phyloP scores from a whole-genome alignment of 192 early-diverging fungal genomes.

The Coemansia sp. region DNA sequence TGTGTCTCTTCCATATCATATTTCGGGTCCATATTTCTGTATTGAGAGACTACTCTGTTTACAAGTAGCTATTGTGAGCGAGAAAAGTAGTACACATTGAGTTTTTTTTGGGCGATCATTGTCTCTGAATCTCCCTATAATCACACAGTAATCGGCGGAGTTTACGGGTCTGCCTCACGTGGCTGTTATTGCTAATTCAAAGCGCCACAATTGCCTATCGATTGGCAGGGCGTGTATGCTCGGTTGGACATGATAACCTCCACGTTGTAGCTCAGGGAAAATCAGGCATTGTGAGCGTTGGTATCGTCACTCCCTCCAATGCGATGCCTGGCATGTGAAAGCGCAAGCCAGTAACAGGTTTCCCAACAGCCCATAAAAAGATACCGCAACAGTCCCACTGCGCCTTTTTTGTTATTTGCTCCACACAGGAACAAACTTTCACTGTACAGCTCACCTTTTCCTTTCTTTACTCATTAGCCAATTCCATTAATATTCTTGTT shows the following conservation, averaged over 20 bases:
- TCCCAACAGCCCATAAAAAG: not conserved
- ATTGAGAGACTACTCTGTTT: not conserved
- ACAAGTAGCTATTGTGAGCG: not conserved
- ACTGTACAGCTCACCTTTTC: conserved; percentile 1
- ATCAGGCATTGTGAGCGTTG: conserved; percentile 1
- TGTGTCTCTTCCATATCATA: conserved; percentile 29
- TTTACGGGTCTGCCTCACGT: not conserved
- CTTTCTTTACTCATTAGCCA: conserved; percentile 2
- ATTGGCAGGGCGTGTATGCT: not conserved
- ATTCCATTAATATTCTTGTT: not conserved
- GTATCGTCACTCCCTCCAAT: not conserved
- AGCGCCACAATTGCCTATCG: not conserved
- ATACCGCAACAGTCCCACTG: not conserved
- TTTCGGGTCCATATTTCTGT: conserved; percentile 27
- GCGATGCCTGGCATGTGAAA: conserved; percentile 4
- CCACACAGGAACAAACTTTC: not conserved
- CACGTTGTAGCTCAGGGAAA: not conserved
- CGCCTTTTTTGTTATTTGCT: not conserved
- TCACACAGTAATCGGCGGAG: not conserved
- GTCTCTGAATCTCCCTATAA: not conserved
- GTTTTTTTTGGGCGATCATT: not conserved
- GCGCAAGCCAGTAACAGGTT: not conserved
- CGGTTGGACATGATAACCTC: not conserved
- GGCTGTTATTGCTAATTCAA: not conserved
- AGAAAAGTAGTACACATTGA: not conserved